Evolutionary conservation across 768 basidiomycete species (phyloP).

Genomic region (Rhizopogon vinicolor): DNA sequence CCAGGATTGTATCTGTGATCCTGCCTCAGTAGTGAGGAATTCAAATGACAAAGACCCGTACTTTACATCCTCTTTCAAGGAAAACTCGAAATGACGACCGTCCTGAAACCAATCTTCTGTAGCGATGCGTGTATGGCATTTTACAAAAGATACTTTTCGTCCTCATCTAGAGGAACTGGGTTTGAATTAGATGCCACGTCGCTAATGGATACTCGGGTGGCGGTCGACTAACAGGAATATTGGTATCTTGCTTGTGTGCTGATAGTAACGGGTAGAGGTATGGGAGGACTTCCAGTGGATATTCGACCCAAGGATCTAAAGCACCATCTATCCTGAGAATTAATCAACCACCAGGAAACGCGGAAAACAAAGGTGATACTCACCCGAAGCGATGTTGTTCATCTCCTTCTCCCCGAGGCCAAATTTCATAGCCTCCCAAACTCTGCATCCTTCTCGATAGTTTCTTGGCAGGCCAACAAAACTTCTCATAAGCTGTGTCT

Average conservation of each 20-base stretch:
- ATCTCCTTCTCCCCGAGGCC: conserved; percentile 73
- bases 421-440: conserved; percentile 69
- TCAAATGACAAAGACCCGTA: conserved; percentile 29
- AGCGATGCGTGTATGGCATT: conserved; percentile 68
- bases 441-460: conserved; percentile 57
- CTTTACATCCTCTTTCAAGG: conserved; percentile 59
- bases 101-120: conserved; percentile 87
- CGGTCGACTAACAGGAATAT: conserved; percentile 9
- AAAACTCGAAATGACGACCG: conserved; percentile 83
- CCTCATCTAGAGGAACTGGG: conserved; percentile 30
- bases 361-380: conserved; percentile 11
- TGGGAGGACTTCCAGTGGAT: conserved; percentile 41
- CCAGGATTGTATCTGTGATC: conserved; percentile 66
- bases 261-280: conserved; percentile 42
- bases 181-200: conserved; percentile 1
- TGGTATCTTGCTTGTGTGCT: neutral
- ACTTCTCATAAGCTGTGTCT: conserved; percentile 83
- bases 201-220: conserved; percentile 20
- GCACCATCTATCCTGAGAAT: conserved; percentile 62
- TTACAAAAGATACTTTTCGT: conserved; percentile 45
- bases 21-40: neutral
- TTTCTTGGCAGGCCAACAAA: conserved; percentile 90
- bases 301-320: conserved; percentile 63
- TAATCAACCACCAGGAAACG: conserved; percentile 1
- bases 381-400: conserved; percentile 85